Evolutionary conservation across 768 basidiomycete genomes (phyloP).

Genomic region (Paxillus involutus): DNA sequence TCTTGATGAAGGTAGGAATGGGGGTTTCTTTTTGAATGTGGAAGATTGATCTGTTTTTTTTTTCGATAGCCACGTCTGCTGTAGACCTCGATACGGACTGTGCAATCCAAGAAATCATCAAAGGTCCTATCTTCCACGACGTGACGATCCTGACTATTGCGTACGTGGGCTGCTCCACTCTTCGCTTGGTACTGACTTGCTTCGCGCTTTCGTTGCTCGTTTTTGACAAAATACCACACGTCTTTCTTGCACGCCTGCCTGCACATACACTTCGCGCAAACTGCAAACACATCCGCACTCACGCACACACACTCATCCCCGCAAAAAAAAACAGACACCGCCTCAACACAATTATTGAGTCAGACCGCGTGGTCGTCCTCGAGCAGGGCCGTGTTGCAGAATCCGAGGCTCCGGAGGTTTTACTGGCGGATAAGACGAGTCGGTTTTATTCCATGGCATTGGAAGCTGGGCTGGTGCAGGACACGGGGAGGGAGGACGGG

Average conservation of each 20-base stretch:
- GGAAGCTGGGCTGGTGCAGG: conserved; percentile 54
- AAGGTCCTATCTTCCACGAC: conserved; percentile 71
- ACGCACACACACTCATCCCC: no score
- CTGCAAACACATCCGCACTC: no score
- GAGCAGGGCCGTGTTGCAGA: conserved; percentile 83
- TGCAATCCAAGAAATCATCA: conserved; percentile 85
- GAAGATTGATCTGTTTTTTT: conserved; percentile 1
- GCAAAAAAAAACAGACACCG: conserved; percentile 68
- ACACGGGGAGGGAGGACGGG: no score
- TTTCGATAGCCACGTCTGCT: conserved; percentile 69
- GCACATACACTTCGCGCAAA: no score
- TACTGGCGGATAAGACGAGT: conserved; percentile 58
- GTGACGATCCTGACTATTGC: conserved; percentile 89
- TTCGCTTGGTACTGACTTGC: no score
- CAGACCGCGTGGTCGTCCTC: conserved; percentile 79
- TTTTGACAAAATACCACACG: no score
- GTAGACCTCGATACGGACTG: conserved; percentile 90
- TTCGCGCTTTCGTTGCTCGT: no score
- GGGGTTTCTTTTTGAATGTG: background rate
- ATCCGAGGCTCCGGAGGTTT: conserved; percentile 65
- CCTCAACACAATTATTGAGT: conserved; percentile 82
- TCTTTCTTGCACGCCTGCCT: no score
- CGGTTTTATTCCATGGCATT: conserved; percentile 63
- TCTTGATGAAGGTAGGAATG: conserved; percentile 77
- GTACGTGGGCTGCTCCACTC: no score